A percentile compares a stretch with the other conserved stretches of the same genome.
Conservation (phyloP, 306 rosid species). For the Castanea mollissima region DNA sequence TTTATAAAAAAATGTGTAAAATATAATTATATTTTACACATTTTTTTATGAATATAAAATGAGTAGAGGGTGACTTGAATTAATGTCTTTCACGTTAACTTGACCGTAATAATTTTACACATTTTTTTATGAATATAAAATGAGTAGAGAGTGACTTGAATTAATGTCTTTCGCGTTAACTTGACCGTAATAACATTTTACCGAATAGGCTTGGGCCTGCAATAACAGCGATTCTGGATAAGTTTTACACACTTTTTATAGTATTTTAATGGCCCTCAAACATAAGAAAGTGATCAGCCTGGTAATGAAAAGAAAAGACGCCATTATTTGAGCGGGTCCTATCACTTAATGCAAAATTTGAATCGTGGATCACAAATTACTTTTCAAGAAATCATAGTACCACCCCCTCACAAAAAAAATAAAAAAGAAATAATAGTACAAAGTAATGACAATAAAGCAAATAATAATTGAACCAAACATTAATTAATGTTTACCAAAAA, state of each 20-base stretch:
- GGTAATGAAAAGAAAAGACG: background rate
- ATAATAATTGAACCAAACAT: conserved; percentile 9
- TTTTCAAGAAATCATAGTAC: no score
- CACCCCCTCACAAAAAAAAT: no score
- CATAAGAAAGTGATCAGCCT: background rate
- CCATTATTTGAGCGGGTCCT: background rate
- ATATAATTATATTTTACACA: background rate
- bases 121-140: no score
- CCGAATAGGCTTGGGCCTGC: fast-evolving
- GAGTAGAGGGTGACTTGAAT: no score
- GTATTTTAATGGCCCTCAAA: background rate
- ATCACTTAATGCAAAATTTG: background rate
- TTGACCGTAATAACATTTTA: no score
- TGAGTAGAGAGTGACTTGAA: no score
- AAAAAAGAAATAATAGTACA: background rate
- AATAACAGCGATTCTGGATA: no score
- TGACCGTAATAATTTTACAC: background rate
- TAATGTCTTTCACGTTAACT: no score
- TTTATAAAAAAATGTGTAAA: no score
- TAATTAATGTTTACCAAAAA: background rate
- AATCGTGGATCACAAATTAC: background rate
- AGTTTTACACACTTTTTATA: background rate
- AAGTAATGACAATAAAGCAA: background rate
- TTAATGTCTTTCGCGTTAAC: no score
- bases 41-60: no score